Evolutionary conservation across 2,329 filamentous ascomycete genomes (phyloP).

Genomic region (Cordyceps farinosa): DNA sequence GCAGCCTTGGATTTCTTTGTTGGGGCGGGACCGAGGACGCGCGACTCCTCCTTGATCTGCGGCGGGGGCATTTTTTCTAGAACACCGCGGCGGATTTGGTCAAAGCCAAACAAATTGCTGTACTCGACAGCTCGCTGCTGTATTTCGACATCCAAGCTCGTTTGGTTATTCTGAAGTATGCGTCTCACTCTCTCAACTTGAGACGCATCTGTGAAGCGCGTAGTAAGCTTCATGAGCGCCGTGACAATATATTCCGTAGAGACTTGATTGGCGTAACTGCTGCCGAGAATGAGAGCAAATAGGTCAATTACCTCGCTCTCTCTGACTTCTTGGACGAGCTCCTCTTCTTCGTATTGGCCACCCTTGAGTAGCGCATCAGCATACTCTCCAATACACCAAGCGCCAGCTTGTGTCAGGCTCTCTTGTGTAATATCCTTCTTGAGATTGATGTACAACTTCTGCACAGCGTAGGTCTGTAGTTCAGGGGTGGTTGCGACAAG

Average conservation of each 20-base stretch:
- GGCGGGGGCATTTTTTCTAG: constrained; percentile 97
- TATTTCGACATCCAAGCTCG: constrained; percentile 89
- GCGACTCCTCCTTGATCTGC: constrained; percentile 92
- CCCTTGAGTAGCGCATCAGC: constrained; percentile 85
- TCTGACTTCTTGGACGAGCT: constrained; percentile 74
- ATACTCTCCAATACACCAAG: constrained; percentile 98
- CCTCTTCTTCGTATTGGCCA: constrained; percentile 91
- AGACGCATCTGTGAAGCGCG: constrained; percentile 74
- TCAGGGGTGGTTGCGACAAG: constrained; percentile 93
- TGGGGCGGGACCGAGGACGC: constrained; percentile 78
- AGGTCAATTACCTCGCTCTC: constrained; percentile 89
- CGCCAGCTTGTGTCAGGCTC: constrained; percentile 84
- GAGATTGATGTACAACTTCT: constrained; percentile 85
- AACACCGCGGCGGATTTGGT: constrained; percentile 82
- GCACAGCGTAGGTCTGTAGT: constrained; percentile 91
- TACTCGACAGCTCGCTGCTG: constrained; percentile 97
- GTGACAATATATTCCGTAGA: constrained; percentile 96
- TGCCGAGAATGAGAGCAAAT: constrained; percentile 89
- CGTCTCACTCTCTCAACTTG: constrained; percentile 83
- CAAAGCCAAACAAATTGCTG: constrained; percentile 86
- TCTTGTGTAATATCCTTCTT: constrained; percentile 98
- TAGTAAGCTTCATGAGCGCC: constrained; percentile 90
- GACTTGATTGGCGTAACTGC: constrained; percentile 86
- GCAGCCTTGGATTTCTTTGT: constrained; percentile 64
- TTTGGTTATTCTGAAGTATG: constrained; percentile 72